phyloP scores from a whole-genome alignment of 1,139 yeast genomes.

The Yamadazyma songkhlaensis region DNA sequence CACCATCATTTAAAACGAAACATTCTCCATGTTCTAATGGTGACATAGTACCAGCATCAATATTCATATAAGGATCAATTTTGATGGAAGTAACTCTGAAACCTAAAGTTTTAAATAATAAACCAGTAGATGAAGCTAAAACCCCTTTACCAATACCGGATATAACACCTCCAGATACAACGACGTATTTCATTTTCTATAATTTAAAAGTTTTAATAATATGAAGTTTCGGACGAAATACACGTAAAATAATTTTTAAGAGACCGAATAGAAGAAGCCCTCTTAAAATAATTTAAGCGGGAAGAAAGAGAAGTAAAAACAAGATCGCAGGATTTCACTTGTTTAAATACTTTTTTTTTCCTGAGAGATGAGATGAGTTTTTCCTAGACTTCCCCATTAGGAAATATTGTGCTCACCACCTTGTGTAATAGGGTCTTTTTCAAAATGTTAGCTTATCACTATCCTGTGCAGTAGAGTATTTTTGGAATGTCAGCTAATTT shows the following conservation, averaged over 20 bases:
- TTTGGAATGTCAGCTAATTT: constrained; percentile 20
- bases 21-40: constrained; percentile 99
- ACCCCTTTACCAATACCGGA: constrained; percentile 99
- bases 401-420: constrained; percentile 11
- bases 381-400: constrained; percentile 24
- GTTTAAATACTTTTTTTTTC: constrained; percentile 13
- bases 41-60: constrained; percentile 99
- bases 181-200: constrained; percentile 86
- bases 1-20: constrained; percentile 96
- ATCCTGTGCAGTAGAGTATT: no score
- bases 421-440: no score
- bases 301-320: constrained; percentile 30
- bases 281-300: constrained; percentile 50
- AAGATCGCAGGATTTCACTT: constrained; percentile 12
- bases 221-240: not conserved
- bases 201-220: not conserved
- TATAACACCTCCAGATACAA: constrained; percentile 98
- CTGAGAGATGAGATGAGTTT: constrained; percentile 13
- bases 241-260: constrained; percentile 1
- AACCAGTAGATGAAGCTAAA: constrained; percentile 94
- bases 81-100: constrained; percentile 94
- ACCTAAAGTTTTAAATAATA: constrained; percentile 89
- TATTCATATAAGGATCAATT: constrained; percentile 98
- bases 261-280: constrained; percentile 29
- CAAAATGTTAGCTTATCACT: no score